Percentiles rank a stretch among this genome's conserved stretches.
Evolutionary conservation across 768 basidiomycete genomes (phyloP).

Genomic region (Amanita muscaria): DNA sequence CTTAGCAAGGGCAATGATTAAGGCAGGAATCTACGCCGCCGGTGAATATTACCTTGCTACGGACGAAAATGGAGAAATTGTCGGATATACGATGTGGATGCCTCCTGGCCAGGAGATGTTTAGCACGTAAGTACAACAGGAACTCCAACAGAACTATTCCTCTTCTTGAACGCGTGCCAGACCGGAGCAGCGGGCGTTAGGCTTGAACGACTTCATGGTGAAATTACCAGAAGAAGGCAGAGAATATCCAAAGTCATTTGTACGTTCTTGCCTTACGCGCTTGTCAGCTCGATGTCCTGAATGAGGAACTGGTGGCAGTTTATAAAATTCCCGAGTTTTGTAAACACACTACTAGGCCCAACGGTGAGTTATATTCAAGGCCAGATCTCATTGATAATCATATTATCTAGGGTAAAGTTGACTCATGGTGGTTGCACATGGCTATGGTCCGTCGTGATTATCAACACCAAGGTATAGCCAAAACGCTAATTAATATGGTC

Average conservation of each 20-base stretch:
- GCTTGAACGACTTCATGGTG: constrained; percentile 19
- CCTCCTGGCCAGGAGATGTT: constrained; percentile 24
- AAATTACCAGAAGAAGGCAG: constrained; percentile 16
- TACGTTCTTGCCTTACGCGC: constrained; percentile 8
- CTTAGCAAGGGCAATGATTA: constrained; percentile 16
- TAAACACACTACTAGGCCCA: constrained; percentile 15
- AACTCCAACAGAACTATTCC: not conserved
- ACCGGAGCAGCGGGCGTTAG: constrained; percentile 19
- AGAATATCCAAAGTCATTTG: constrained; percentile 18
- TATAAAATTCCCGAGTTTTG: constrained; percentile 16
- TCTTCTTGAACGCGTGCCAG: constrained; percentile 7
- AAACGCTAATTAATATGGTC: constrained; percentile 18
- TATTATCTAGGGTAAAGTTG: constrained; percentile 16
- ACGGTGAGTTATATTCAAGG: constrained; percentile 10
- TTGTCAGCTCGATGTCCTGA: not conserved
- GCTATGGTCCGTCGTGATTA: constrained; percentile 19
- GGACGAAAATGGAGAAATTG: constrained; percentile 14
- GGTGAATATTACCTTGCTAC: constrained; percentile 24
- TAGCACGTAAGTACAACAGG: constrained; percentile 20
- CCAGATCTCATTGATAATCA: not conserved
- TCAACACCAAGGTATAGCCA: constrained; percentile 19
- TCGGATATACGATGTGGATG: constrained; percentile 24
- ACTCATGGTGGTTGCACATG: constrained; percentile 23
- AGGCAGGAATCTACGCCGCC: constrained; percentile 14
- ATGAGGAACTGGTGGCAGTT: constrained; percentile 11